Conservation (phyloP, 805 yeast species). For the Zygotorulaspora sp. region DNA sequence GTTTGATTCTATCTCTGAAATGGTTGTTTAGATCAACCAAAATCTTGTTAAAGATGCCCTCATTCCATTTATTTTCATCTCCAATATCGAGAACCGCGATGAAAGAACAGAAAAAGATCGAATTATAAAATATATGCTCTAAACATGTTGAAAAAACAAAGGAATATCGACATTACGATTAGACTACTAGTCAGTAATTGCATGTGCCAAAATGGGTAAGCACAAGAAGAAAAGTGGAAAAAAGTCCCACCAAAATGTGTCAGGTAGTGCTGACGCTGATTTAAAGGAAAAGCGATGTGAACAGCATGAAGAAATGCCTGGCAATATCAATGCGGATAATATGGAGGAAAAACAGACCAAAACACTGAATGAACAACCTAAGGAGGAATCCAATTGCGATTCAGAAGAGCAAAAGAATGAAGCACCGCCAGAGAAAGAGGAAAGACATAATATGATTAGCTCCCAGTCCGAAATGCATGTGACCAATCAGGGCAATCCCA, state of each 20-base stretch:
- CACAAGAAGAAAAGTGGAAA: constrained; percentile 16
- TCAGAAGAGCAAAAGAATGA: neutral
- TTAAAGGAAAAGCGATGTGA: constrained; percentile 20
- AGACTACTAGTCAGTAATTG: no score
- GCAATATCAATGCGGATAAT: neutral
- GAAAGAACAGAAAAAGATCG: no score
- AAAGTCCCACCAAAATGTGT: constrained; percentile 1
- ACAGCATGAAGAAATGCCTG: constrained; percentile 1
- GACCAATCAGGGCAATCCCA: neutral
- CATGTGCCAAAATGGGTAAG: constrained; percentile 13
- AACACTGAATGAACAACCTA: neutral
- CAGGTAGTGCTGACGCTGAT: neutral
- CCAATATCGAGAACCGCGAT: neutral
- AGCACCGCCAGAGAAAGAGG: neutral
- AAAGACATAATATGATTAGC: neutral
- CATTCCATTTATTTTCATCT: neutral
- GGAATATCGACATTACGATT: no score
- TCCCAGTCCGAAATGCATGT: no score
- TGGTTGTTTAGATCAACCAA: no score
- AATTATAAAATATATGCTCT: neutral
- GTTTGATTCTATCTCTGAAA: no score
- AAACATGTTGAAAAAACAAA: no score
- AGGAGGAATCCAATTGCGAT: no score
- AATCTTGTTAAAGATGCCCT: neutral
- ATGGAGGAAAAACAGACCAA: neutral